Conservation (phyloP, 2,329 filamentous ascomycete genomes). For the Cadophora gregata region DNA sequence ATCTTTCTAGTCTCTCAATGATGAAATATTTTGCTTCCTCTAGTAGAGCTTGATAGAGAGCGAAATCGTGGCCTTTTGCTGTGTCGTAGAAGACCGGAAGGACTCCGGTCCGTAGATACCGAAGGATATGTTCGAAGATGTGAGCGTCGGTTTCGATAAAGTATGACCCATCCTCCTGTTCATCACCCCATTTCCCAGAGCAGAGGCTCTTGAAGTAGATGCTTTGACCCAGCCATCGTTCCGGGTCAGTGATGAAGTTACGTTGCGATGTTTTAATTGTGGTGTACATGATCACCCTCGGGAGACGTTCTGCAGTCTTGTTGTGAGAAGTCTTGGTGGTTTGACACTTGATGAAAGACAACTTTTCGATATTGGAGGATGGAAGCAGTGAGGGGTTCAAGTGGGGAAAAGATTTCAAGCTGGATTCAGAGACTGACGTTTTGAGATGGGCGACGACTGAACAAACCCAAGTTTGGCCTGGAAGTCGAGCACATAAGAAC, state of each 20-base stretch:
- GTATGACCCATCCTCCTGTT: slow-evolving; percentile 8
- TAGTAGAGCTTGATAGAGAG: slow-evolving; percentile 11
- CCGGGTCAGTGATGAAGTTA: not conserved
- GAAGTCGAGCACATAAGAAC: too few relatives aligned
- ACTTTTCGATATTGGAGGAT: too few relatives aligned
- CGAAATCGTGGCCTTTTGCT: slow-evolving; percentile 12
- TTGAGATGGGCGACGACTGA: too few relatives aligned
- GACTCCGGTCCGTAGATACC: slow-evolving; percentile 12
- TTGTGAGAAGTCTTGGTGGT: not conserved
- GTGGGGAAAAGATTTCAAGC: too few relatives aligned
- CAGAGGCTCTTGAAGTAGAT: slow-evolving; percentile 8
- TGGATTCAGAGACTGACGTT: too few relatives aligned
- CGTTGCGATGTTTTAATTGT: slow-evolving; percentile 7
- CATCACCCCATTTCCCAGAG: slow-evolving; percentile 1
- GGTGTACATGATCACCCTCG: not conserved
- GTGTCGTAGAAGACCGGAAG: slow-evolving; percentile 7
- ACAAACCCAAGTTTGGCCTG: too few relatives aligned
- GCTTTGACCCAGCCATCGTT: slow-evolving; percentile 1
- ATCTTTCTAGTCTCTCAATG: slow-evolving; percentile 10
- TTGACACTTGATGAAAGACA: too few relatives aligned
- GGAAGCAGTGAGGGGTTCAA: too few relatives aligned
- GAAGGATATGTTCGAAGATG: slow-evolving; percentile 6
- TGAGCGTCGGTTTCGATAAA: slow-evolving; percentile 12
- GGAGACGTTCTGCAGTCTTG: not conserved
- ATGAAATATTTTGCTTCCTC: slow-evolving; percentile 7